Evolutionary conservation across 2,329 filamentous ascomycete species (phyloP), one percentile per base, ranked within the genome.

Genomic region (Diplodia intermedia): DNA sequence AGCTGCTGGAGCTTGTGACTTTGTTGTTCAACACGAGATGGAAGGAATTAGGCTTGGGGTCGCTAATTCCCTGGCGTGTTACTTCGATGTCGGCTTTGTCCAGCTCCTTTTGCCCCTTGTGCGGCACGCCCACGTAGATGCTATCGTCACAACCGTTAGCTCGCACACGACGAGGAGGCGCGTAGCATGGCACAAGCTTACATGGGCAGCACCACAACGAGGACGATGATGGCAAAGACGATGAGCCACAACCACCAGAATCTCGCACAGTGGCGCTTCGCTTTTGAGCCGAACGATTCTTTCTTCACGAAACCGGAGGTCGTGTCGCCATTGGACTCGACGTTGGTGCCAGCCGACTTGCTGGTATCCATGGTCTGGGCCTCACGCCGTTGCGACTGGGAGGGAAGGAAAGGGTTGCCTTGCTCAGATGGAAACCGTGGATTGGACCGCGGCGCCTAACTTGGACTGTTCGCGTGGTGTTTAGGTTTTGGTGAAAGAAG

Each of bases 211-310:
- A 90, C 83, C 47, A 88, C 79, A 15, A 90, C 77, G 40, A 88
- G 81, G 53, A 85, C 75, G 54, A 88, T 77, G 69, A 82, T 71
- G 68, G 84, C 74, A 63, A 87, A 75, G 18, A 82, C 75, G 68
- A 90, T 79, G 69, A 89, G 75, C 72, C 88, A 83, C 70, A 83
- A 73, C 88, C 88, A 90, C 88, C 88, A 90, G 72, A 85, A 89
- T 26, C 69, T 72, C 38, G 62, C 67, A 65, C 72, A 73, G 60
- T 75, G 73, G 8, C 69, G 66, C 55, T 71, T 73, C 47, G 67
- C 31, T 65, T 71, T 75, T 11, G 50, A 26, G 8, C 65, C 66
- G 40, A 68, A 65, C n/a, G 67, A 62, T 49, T 57, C 23, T 18
- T 67, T 61, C 56, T 43, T 53, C 49, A 33, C 56, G 31, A 63